Evolutionary conservation across 1,284 basidiomycete genomes (phyloP).

Genomic region (Leccinum pachyderme): DNA sequence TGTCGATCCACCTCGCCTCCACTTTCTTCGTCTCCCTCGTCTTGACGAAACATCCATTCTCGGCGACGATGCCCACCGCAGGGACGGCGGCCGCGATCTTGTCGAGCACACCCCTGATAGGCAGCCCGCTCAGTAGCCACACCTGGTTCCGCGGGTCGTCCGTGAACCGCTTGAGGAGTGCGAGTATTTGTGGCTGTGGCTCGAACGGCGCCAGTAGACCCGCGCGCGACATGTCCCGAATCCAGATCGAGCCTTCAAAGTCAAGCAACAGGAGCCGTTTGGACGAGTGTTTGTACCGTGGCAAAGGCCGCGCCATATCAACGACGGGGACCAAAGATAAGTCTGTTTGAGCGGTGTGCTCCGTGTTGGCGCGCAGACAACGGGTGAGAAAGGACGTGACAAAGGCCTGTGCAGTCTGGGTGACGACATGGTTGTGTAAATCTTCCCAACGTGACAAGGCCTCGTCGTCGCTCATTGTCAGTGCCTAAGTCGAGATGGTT

Average conservation of each 20-base stretch:
- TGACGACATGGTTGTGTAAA: conserved; percentile 81
- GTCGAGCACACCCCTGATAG: conserved; percentile 61
- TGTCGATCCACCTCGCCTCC: conserved; percentile 64
- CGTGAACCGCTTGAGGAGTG: conserved; percentile 58
- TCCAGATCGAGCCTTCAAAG: conserved; percentile 77
- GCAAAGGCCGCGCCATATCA: conserved; percentile 51
- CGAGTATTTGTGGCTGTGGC: conserved; percentile 54
- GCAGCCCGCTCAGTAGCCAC: conserved; percentile 79
- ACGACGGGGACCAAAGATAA: conserved; percentile 46
- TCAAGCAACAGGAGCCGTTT: conserved; percentile 74
- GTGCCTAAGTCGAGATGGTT: conserved; percentile 39
- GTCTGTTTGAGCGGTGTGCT: conserved; percentile 46
- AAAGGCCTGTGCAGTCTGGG: conserved; percentile 85
- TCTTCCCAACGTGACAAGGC: conserved; percentile 79
- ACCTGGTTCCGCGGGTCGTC: conserved; percentile 73
- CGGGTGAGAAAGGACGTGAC: conserved; percentile 77
- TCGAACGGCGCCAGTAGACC: conserved; percentile 46
- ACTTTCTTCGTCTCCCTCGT: conserved; percentile 38
- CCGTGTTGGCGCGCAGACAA: conserved; percentile 65
- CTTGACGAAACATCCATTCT: conserved; percentile 86
- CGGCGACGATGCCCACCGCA: conserved; percentile 78
- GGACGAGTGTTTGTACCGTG: conserved; percentile 59
- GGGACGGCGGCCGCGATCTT: conserved; percentile 60
- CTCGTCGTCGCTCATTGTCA: conserved; percentile 88
- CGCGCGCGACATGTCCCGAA: conserved; percentile 48